Evolutionary conservation across 1,284 basidiomycete genomes (phyloP).

Genomic region (Agroathelia rolfsii): DNA sequence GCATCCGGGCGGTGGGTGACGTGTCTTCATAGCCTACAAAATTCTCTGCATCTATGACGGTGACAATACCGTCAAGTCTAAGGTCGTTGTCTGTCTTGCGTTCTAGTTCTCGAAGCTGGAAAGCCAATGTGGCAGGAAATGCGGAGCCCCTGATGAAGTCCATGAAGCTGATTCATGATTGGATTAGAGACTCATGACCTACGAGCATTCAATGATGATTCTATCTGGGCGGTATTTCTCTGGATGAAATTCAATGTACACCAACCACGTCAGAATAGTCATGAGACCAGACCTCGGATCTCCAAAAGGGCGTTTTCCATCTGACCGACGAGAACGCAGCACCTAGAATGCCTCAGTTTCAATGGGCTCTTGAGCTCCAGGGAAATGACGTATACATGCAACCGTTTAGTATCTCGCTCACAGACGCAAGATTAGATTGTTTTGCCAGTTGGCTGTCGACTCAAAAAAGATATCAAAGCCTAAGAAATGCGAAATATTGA

Average conservation of each 20-base stretch:
- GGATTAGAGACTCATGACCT: conserved; percentile 17
- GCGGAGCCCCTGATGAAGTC: conserved; percentile 59
- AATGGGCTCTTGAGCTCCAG: conserved; percentile 1
- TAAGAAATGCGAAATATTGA: not conserved
- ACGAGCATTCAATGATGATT: conserved; percentile 92
- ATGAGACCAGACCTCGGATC: conserved; percentile 53
- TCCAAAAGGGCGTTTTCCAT: conserved; percentile 84
- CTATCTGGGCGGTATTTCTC: conserved; percentile 78
- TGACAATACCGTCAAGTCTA: conserved; percentile 80
- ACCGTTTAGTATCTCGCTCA: conserved; percentile 86
- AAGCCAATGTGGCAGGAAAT: conserved; percentile 83
- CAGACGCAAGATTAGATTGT: conserved; percentile 73
- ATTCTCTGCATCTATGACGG: conserved; percentile 85
- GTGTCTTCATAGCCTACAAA: conserved; percentile 86
- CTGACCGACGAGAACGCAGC: conserved; percentile 85
- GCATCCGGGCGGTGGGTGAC: conserved; percentile 82
- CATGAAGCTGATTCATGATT: conserved; percentile 7
- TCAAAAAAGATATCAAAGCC: conserved; percentile 16
- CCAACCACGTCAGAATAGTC: conserved; percentile 1
- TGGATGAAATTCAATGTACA: conserved; percentile 16
- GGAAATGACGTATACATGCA: conserved; percentile 56
- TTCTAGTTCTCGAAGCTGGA: conserved; percentile 85
- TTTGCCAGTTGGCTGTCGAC: conserved; percentile 83
- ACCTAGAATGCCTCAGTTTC: conserved; percentile 34
- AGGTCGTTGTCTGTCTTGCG: conserved; percentile 65